Evolutionary conservation across 2,329 filamentous ascomycete species (phyloP).

Genomic region (Arthrobotrys conoides): DNA sequence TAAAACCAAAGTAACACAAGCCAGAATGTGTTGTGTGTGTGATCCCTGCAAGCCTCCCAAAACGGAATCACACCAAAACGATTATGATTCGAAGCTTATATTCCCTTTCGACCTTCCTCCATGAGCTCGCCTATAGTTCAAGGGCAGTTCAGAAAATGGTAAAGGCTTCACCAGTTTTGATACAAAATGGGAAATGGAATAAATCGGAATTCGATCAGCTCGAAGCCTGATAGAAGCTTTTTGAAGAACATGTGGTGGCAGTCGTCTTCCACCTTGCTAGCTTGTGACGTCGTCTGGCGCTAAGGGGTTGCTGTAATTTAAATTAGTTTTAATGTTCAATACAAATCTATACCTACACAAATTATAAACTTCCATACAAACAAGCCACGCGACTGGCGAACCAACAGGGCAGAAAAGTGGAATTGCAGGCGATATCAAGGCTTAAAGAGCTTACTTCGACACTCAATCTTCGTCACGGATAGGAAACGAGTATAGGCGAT

Average conservation of each 20-base stretch:
- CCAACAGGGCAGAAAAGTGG: constrained; percentile 9
- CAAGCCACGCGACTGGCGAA: constrained; percentile 1
- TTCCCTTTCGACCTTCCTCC: constrained; percentile 22
- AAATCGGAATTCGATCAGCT: no score
- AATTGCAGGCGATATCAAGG: constrained; percentile 13
- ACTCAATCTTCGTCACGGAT: background rate
- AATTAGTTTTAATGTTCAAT: no score
- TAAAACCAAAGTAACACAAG: constrained; percentile 29
- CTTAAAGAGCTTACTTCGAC: constrained; percentile 36
- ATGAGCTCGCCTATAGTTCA: constrained; percentile 16
- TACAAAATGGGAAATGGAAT: no score
- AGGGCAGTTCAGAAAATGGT: background rate
- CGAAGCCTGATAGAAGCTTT: no score
- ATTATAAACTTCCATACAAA: background rate
- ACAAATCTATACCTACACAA: no score
- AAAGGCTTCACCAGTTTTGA: no score
- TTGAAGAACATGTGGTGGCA: no score
- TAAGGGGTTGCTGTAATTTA: no score
- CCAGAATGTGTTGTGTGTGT: background rate
- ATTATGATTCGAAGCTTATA: background rate
- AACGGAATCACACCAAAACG: constrained; percentile 22
- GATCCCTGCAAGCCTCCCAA: constrained; percentile 17
- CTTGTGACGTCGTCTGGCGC: no score
- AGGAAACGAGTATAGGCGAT: background rate
- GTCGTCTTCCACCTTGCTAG: no score